Percentiles rank a stretch among this genome's conserved stretches.
These are phyloP conservation scores for Pichia sp. DNA, from an alignment of 1,139 yeast species.

Conservation along the genomic window DNA sequence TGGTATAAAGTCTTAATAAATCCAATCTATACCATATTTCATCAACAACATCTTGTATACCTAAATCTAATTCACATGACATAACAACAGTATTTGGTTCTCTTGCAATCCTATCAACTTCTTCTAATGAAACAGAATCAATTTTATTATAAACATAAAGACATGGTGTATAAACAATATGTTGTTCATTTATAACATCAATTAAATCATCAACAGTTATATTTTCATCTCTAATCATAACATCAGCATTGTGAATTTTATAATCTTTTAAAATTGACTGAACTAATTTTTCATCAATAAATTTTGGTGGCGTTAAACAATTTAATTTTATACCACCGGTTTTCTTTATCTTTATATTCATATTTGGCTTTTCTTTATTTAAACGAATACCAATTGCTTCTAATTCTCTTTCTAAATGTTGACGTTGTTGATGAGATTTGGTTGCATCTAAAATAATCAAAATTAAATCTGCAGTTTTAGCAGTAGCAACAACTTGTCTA, in stretches of 20 bases:
- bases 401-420: constrained; percentile 77
- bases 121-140: constrained; percentile 92
- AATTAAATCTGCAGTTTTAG: constrained; percentile 88
- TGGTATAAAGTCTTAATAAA: constrained; percentile 76
- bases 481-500: constrained; percentile 91
- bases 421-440: constrained; percentile 82
- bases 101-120: constrained; percentile 84
- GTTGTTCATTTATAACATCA: constrained; percentile 82
- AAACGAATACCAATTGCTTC: constrained; percentile 92
- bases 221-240: constrained; percentile 79
- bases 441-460: constrained; percentile 95
- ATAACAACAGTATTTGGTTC: constrained; percentile 89
- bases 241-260: constrained; percentile 89
- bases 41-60: constrained; percentile 80
- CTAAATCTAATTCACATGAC: constrained; percentile 84
- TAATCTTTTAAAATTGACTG: constrained; percentile 75
- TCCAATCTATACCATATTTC: constrained; percentile 89
- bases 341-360: constrained; percentile 68
- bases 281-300: constrained; percentile 76
- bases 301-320: constrained; percentile 73
- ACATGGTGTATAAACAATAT: constrained; percentile 84
- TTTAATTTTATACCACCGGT: constrained; percentile 90
- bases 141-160: constrained; percentile 90
- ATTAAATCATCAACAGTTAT: constrained; percentile 91
- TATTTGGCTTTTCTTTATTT: constrained; percentile 76